Percentiles rank a stretch among this genome's conserved stretches.
These are phyloP conservation scores for Thelephora terrestris DNA, from an alignment of 1,284 basidiomycete species.

Conservation along the genomic window DNA sequence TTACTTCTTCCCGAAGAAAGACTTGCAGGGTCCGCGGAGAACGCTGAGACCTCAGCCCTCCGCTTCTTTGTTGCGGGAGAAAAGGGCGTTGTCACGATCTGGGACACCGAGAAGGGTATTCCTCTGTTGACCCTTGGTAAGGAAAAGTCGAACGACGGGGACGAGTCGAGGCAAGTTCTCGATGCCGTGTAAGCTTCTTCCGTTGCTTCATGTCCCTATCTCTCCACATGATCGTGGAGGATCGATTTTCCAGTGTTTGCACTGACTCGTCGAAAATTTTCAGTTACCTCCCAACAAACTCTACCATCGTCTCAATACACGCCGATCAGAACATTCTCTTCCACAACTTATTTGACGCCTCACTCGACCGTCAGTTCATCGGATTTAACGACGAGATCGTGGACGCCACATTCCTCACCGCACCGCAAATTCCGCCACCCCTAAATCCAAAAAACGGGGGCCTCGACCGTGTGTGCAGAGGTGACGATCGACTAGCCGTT, in stretches of 20 bases:
- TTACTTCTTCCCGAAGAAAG: conserved; percentile 46
- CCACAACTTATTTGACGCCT: conserved; percentile 58
- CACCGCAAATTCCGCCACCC: conserved; percentile 15
- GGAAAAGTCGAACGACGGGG: conserved; percentile 43
- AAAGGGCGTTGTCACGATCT: conserved; percentile 74
- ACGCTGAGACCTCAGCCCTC: conserved; percentile 28
- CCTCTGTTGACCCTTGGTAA: conserved; percentile 55
- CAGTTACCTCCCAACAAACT: conserved; percentile 59
- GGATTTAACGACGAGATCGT: conserved; percentile 99
- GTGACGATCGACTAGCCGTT: conserved; percentile 75
- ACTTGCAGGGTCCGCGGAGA: conserved; percentile 25
- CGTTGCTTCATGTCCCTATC: conserved; percentile 8
- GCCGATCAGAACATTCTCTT: conserved; percentile 96
- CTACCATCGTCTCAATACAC: conserved; percentile 80
- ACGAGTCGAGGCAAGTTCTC: conserved; percentile 71
- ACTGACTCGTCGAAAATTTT: conserved; percentile 12
- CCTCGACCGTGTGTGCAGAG: not conserved
- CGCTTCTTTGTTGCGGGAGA: conserved; percentile 85
- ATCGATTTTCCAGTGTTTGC: conserved; percentile 1
- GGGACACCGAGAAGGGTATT: conserved; percentile 66
- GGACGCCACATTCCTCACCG: conserved; percentile 72
- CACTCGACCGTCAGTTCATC: conserved; percentile 77
- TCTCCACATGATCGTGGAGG: not conserved
- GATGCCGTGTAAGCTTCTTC: conserved; percentile 51
- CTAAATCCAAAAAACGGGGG: conserved; percentile 12